Percentiles rank a stretch among this genome's conserved stretches.
phyloP scores from a whole-genome alignment of 1,284 basidiomycete species.

The Cryptococcus sp. region DNA sequence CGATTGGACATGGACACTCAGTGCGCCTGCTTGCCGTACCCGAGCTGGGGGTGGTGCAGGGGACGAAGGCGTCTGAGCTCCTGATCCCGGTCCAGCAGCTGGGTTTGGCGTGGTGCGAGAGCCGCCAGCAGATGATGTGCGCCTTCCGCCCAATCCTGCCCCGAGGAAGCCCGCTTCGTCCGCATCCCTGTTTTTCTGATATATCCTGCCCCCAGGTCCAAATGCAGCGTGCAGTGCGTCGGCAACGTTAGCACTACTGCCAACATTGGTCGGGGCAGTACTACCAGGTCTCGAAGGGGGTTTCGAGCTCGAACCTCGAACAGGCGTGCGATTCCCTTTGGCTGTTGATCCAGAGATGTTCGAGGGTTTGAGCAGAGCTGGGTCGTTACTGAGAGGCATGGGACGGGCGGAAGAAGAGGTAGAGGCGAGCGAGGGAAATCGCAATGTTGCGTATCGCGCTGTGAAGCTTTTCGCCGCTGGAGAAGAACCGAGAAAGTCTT shows the following conservation, averaged over 20 bases:
- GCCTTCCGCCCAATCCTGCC: constrained; percentile 5
- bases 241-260: constrained; percentile 5
- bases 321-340: neutral
- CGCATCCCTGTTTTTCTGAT: constrained; percentile 41
- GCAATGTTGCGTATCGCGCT: constrained; percentile 36
- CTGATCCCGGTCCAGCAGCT: constrained; percentile 5
- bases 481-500: constrained; percentile 50
- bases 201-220: constrained; percentile 37
- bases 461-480: constrained; percentile 42
- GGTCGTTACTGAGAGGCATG: constrained; percentile 1
- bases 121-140: neutral
- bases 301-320: too few species aligned
- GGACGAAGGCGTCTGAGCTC: constrained; percentile 10
- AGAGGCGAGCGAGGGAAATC: constrained; percentile 38
- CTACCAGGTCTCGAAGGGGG: too few species aligned
- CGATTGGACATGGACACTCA: constrained; percentile 26
- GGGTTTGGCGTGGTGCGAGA: neutral
- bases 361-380: constrained; percentile 6
- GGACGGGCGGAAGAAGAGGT: constrained; percentile 23
- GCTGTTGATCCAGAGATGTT: neutral
- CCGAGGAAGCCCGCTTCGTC: constrained; percentile 11
- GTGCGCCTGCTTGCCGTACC: constrained; percentile 24
- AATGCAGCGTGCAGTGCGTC: constrained; percentile 33
- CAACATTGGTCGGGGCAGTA: too few species aligned
- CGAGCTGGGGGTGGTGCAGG: neutral